Evolutionary conservation across 768 basidiomycete species (phyloP).

Genomic region (Hericium rajendrae): DNA sequence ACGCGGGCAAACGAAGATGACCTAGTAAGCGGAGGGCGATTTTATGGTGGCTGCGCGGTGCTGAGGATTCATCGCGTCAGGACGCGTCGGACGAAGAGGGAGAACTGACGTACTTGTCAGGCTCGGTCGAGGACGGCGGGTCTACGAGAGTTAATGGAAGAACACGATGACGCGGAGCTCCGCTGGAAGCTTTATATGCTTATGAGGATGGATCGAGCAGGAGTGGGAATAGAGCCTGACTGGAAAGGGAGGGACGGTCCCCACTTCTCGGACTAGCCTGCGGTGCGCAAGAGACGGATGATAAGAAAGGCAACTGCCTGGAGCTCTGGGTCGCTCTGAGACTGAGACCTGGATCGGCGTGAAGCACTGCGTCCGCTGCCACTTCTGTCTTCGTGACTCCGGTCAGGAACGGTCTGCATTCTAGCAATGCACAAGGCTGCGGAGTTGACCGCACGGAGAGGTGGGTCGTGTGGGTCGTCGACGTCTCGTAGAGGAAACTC

Average conservation of each 20-base stretch:
- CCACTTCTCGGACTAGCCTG: not conserved
- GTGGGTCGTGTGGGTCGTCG: not conserved
- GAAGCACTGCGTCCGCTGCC: not conserved
- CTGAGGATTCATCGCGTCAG: too few relatives aligned
- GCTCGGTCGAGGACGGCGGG: not conserved
- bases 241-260: not conserved
- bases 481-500: not conserved
- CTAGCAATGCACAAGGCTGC: not conserved
- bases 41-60: too few relatives aligned
- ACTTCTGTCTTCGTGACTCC: not conserved
- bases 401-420: not conserved
- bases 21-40: constrained; percentile 12
- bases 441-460: not conserved
- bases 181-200: not conserved
- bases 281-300: not conserved
- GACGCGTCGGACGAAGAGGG: too few relatives aligned
- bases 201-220: not conserved
- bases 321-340: not conserved
- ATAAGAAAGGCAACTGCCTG: not conserved
- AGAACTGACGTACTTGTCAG: not conserved
- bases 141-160: not conserved
- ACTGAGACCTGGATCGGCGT: not conserved
- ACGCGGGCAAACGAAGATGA: constrained; percentile 23
- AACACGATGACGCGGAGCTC: not conserved
- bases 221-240: not conserved